Conservation (phyloP, 352 stramenopile genomes). For the Phytophthora tubulina region DNA sequence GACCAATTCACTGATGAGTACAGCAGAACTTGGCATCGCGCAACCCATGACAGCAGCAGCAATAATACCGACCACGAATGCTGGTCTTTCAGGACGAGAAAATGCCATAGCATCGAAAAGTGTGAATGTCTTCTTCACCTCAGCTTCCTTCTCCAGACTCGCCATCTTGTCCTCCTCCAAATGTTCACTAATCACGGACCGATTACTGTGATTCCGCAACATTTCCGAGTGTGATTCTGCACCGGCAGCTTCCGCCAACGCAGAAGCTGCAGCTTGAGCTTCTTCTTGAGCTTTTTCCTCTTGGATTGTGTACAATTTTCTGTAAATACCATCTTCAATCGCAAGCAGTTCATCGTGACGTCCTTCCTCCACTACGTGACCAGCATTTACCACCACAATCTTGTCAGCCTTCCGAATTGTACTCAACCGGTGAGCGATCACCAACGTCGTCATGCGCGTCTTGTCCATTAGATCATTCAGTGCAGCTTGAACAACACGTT, state of each 20-base stretch:
- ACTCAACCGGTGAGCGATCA: constrained; percentile 57
- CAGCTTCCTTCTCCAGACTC: not conserved
- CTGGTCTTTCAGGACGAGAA: not conserved
- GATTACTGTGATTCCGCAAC: not conserved
- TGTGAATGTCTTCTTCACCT: not conserved
- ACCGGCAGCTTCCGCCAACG: constrained; percentile 5
- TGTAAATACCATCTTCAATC: constrained; percentile 27
- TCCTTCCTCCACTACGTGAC: constrained; percentile 56
- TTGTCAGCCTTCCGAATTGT: constrained; percentile 54
- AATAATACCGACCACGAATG: not conserved
- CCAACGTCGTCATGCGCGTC: constrained; percentile 45
- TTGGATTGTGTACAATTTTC: constrained; percentile 42
- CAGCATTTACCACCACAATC: constrained; percentile 59
- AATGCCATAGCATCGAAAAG: not conserved
- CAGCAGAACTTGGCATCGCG: constrained; percentile 36
- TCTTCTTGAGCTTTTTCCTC: constrained; percentile 27
- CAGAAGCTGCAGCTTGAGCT: constrained; percentile 4
- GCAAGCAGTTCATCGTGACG: constrained; percentile 47
- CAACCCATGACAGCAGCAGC: not conserved
- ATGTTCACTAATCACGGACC: not conserved
- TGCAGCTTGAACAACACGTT: constrained; percentile 39
- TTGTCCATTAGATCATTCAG: constrained; percentile 35
- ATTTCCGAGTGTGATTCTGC: constrained; percentile 13
- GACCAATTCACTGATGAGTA: constrained; percentile 37
- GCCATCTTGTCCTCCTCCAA: not conserved